These are phyloP conservation scores for Dentipellis fragilis DNA, from an alignment of 768 basidiomycete genomes.

Conservation along the genomic window DNA sequence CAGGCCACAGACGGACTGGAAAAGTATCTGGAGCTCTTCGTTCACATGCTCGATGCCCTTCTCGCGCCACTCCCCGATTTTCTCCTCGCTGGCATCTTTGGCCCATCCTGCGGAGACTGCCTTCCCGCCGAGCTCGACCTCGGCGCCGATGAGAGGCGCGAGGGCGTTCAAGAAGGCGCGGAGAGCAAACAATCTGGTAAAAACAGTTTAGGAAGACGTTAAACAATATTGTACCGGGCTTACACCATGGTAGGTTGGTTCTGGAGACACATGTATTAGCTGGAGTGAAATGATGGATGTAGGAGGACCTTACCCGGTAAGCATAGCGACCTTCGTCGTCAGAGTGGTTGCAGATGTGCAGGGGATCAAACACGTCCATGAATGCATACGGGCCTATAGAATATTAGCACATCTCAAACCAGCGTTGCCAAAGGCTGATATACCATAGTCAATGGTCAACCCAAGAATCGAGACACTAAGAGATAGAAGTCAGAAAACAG, in stretches of 20 bases:
- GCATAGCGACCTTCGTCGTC: conserved; percentile 73
- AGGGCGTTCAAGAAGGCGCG: conserved; percentile 69
- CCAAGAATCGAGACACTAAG: conserved; percentile 63
- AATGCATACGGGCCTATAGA: conserved; percentile 76
- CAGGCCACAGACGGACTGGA: conserved; percentile 45
- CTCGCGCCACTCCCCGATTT: conserved; percentile 51
- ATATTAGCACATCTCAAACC: conserved; percentile 1
- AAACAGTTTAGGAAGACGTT: not conserved
- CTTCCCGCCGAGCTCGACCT: conserved; percentile 41
- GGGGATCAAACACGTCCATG: conserved; percentile 84
- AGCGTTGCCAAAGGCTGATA: too few relatives aligned
- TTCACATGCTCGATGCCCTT: conserved; percentile 42
- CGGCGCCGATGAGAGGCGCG: conserved; percentile 80
- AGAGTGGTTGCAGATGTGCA: conserved; percentile 87
- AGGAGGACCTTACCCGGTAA: conserved; percentile 36
- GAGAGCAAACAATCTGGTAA: conserved; percentile 60
- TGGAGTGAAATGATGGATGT: conserved; percentile 3
- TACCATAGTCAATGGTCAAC: conserved; percentile 70
- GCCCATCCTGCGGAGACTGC: conserved; percentile 60
- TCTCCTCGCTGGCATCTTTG: conserved; percentile 35
- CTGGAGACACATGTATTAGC: conserved; percentile 22
- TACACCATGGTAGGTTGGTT: conserved; percentile 76
- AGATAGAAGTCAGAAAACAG: conserved; percentile 1
- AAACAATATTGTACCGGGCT: conserved; percentile 14
- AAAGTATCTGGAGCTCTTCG: conserved; percentile 50